Percentiles rank a stretch among this genome's conserved stretches.
These are phyloP conservation scores for Leucosporidium creatinivorum DNA, from an alignment of 768 basidiomycete genomes.

Conservation along the genomic window DNA sequence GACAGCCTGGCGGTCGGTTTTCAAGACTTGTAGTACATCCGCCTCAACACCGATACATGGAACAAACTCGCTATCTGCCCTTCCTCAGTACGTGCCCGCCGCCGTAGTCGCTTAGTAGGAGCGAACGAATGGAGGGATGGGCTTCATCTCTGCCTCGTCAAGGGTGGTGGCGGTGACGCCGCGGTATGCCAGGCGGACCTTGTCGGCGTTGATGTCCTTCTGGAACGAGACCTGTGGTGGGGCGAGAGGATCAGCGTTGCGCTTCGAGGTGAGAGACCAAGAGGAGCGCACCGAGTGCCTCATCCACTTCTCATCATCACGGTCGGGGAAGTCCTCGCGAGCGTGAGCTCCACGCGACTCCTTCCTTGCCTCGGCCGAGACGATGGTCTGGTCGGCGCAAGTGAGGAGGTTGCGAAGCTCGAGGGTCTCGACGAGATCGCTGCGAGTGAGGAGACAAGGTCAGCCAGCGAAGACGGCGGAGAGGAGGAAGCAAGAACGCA, in stretches of 20 bases:
- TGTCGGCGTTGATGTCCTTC: conserved; percentile 61
- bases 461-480: too few relatives aligned
- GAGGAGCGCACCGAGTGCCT: conserved; percentile 48
- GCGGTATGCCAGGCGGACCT: conserved; percentile 85
- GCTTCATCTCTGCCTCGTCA: conserved; percentile 66
- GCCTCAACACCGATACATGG: too few relatives aligned
- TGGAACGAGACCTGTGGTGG: conserved; percentile 64
- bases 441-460: conserved; percentile 39
- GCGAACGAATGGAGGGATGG: conserved; percentile 96
- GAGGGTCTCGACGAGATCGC: conserved; percentile 92
- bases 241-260: neutral
- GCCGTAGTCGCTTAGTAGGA: conserved; percentile 54
- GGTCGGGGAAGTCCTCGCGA: conserved; percentile 97
- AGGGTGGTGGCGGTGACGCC: conserved; percentile 74
- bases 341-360: conserved; percentile 93
- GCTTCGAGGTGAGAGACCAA: neutral
- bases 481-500: conserved; percentile 45
- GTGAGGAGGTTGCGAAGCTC: conserved; percentile 94
- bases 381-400: conserved; percentile 91
- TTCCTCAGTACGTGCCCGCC: too few relatives aligned
- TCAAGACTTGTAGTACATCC: too few relatives aligned
- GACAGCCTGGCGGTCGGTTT: too few relatives aligned
- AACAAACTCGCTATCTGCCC: too few relatives aligned
- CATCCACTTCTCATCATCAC: conserved; percentile 92
- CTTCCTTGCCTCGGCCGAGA: conserved; percentile 73